A percentile compares a stretch with the other conserved stretches of the same genome.
Evolutionary conservation across 1,284 basidiomycete species (phyloP).

Genomic region (Xerocomus amazonicus): DNA sequence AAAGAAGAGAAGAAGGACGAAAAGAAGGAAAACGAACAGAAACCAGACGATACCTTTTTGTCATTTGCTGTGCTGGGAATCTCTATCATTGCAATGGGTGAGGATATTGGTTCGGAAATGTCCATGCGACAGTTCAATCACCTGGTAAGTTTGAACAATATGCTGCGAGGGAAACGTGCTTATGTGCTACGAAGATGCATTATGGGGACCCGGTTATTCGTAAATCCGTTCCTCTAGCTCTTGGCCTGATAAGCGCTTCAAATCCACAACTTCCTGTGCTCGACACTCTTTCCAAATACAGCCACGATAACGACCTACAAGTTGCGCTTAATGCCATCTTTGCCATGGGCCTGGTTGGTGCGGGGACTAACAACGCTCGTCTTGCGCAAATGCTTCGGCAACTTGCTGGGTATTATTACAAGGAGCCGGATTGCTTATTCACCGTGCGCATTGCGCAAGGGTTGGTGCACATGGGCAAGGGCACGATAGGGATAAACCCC

Average conservation of each 20-base stretch:
- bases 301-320: slow-evolving; percentile 95
- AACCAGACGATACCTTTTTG: slow-evolving; percentile 82
- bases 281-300: slow-evolving; percentile 99
- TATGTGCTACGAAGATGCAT: slow-evolving; percentile 73
- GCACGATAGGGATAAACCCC: slow-evolving; percentile 96
- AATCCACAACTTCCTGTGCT: slow-evolving; percentile 96
- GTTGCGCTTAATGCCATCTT: slow-evolving; percentile 98
- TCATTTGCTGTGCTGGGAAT: slow-evolving; percentile 94
- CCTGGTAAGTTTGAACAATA: slow-evolving; percentile 50
- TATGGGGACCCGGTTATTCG: slow-evolving; percentile 95
- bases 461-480: slow-evolving; percentile 98
- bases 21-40: slow-evolving; percentile 48
- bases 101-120: slow-evolving; percentile 98
- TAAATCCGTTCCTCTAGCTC: slow-evolving; percentile 91
- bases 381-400: slow-evolving; percentile 97
- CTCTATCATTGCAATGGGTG: slow-evolving; percentile 96
- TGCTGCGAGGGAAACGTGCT: neutral
- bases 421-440: slow-evolving; percentile 96
- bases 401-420: slow-evolving; percentile 95
- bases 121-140: slow-evolving; percentile 92
- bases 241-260: slow-evolving; percentile 92
- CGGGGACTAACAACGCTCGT: slow-evolving; percentile 97
- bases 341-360: slow-evolving; percentile 98
- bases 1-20: slow-evolving; percentile 55
- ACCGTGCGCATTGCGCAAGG: slow-evolving; percentile 97